Evolutionary conservation across 306 rosid genomes (phyloP), one percentile per base, ranked within the genome.

Genomic region (Acacia confusa): DNA sequence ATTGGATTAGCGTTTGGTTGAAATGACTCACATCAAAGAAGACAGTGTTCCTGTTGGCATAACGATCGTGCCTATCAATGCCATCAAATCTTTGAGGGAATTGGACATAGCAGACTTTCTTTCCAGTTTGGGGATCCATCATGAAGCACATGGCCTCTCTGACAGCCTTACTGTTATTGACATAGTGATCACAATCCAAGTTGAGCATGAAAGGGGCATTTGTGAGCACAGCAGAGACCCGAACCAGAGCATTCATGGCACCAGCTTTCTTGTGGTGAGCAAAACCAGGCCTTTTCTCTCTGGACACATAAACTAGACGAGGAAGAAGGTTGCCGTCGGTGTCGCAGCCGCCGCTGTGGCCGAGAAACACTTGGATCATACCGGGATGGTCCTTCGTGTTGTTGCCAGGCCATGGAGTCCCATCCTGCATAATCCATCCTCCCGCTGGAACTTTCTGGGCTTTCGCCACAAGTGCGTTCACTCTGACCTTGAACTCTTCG

Each of bases 401-500:
- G 89, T 94, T 94, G 53, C 98, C 98, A 0, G 98, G 98, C 98
- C 98, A 94, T 65, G 98, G 98, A 74, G 97, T 94, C 82, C 98
- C 98, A 84, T 94, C 98, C 88, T 94, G 97, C 98, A 94, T 94
- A 63, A 94, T 94, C 98, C 98, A 94, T 61, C 98, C 98, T 86
- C 92, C 97, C 27, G 88, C 76, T 17, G 98, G 98, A 84, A 88
- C 90, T 87, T 94, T 94, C 60, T 84, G 61, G 30, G 98, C 98
- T 86, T 94, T 94, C 24, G 98, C 98, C 74, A 94, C 98, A n/a
- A 91, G 92, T 50, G 94, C 97, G 73, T 94, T 94, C 76, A 92
- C 60, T 79, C 97, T 88, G 38, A 94, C 94, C 92, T 94, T 94
- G 83, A 94, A 92, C 78, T 94, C 98, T 83, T 94, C 98, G 70